phyloP scores from a whole-genome alignment of 345 rosid genomes.

The Rubroshorea leprosula region DNA sequence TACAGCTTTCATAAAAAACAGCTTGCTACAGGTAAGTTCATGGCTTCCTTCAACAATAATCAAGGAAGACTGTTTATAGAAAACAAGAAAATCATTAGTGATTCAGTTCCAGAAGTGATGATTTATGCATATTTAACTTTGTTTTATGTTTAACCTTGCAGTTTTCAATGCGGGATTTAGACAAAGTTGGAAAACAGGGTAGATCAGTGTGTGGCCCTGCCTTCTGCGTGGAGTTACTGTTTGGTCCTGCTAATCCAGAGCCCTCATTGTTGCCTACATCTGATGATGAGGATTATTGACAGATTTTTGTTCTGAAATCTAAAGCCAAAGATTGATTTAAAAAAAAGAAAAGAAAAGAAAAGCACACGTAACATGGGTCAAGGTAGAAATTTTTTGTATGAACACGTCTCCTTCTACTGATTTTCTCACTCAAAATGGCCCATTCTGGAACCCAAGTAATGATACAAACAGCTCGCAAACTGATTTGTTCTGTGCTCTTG shows the following conservation, averaged over 20 bases:
- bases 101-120: neutral
- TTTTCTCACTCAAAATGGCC: neutral
- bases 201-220: conserved; percentile 65
- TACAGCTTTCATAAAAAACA: conserved; percentile 70
- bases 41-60: neutral
- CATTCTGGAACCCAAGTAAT: neutral
- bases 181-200: conserved; percentile 70
- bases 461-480: neutral
- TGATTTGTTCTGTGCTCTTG: conserved; percentile 6
- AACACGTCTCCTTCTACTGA: neutral
- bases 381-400: neutral
- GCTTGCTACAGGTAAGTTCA: conserved; percentile 68
- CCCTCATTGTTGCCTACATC: conserved; percentile 1
- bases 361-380: too few species aligned
- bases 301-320: conserved; percentile 2
- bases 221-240: conserved; percentile 80
- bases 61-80: too few species aligned
- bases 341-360: neutral
- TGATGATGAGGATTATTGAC: conserved; percentile 9
- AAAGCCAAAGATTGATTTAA: conserved; percentile 2
- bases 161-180: conserved; percentile 60
- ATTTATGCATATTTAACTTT: neutral
- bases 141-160: conserved; percentile 20
- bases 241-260: conserved; percentile 65
- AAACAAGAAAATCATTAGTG: too few species aligned